Percentiles rank a stretch among this genome's conserved stretches.
These are phyloP conservation scores for Astragalus glycyphyllos DNA, from an alignment of 306 rosid genomes.

Conservation along the genomic window DNA sequence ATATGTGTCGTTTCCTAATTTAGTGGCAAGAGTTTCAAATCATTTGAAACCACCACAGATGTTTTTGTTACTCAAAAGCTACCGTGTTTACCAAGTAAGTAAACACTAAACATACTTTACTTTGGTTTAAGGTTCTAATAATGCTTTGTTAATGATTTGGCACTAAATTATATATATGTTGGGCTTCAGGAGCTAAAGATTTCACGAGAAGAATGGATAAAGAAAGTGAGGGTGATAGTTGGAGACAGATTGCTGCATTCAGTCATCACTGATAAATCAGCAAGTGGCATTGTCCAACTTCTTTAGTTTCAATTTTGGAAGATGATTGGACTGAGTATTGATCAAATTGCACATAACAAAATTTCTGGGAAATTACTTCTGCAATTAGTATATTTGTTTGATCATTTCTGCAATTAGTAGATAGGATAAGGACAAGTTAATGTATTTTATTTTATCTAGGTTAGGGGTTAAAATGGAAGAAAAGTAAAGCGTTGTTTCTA, in stretches of 20 bases:
- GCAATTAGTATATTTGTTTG: too few species aligned
- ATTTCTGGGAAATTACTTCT: too few species aligned
- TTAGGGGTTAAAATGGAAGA: too few species aligned
- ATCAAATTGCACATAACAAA: too few species aligned
- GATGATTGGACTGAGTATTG: too few species aligned
- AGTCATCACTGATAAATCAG: background rate
- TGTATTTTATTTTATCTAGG: too few species aligned
- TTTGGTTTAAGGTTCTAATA: conserved; percentile 21
- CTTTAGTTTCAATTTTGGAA: conserved; percentile 25
- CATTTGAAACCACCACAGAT: conserved; percentile 46
- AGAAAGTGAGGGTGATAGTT: conserved; percentile 41
- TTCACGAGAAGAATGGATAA: conserved; percentile 38
- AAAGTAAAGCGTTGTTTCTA: too few species aligned
- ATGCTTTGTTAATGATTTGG: conserved; percentile 9
- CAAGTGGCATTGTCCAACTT: background rate
- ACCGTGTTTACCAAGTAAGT: conserved; percentile 53
- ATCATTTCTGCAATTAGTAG: too few species aligned
- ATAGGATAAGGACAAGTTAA: too few species aligned
- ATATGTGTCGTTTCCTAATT: conserved; percentile 45
- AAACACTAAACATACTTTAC: background rate
- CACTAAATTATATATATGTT: background rate
- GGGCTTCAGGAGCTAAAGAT: conserved; percentile 51
- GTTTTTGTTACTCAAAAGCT: conserved; percentile 41
- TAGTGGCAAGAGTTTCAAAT: conserved; percentile 50
- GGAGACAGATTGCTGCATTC: conserved; percentile 40